Evolutionary conservation across 2,329 filamentous ascomycete genomes (phyloP).

Genomic region (Cryphonectria japonica): DNA sequence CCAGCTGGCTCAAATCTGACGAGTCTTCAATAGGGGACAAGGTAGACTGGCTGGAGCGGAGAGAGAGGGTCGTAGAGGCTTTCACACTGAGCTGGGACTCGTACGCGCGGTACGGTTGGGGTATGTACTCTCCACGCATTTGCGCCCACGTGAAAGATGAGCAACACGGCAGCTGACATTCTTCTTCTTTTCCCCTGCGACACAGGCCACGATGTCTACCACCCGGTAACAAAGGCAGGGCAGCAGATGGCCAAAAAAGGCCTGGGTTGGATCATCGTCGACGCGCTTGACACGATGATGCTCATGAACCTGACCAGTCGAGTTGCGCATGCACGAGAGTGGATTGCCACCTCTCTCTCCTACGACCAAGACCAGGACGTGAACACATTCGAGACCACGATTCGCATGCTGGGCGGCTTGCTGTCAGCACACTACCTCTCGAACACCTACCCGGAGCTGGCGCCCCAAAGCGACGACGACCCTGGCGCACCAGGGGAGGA

Average conservation of each 20-base stretch:
- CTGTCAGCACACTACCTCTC: constrained; percentile 95
- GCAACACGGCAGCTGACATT: constrained; percentile 36
- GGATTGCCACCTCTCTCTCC: constrained; percentile 78
- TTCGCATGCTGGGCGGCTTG: constrained; percentile 93
- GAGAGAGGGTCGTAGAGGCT: constrained; percentile 82
- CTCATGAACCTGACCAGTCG: constrained; percentile 95
- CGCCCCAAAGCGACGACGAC: constrained; percentile 73
- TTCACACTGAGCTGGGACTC: constrained; percentile 92
- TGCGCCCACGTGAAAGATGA: neutral
- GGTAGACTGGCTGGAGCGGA: constrained; percentile 76
- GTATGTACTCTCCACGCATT: constrained; percentile 53
- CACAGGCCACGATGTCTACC: constrained; percentile 80
- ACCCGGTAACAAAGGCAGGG: constrained; percentile 78
- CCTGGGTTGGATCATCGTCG: constrained; percentile 97
- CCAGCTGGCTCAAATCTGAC: constrained; percentile 62
- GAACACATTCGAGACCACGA: constrained; percentile 97
- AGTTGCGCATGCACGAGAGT: constrained; percentile 82
- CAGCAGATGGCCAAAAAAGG: constrained; percentile 85
- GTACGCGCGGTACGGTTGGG: constrained; percentile 93
- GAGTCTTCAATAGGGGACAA: constrained; percentile 43
- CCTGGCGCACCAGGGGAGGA: constrained; percentile 78
- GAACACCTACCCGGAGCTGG: constrained; percentile 77
- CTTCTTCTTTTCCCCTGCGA: constrained; percentile 19
- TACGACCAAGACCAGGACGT: constrained; percentile 96
- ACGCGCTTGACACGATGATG: constrained; percentile 94